Base-by-base conservation (phyloP, 2,329 filamentous ascomycete genomes). In the Trichoderma gracile region DNA sequence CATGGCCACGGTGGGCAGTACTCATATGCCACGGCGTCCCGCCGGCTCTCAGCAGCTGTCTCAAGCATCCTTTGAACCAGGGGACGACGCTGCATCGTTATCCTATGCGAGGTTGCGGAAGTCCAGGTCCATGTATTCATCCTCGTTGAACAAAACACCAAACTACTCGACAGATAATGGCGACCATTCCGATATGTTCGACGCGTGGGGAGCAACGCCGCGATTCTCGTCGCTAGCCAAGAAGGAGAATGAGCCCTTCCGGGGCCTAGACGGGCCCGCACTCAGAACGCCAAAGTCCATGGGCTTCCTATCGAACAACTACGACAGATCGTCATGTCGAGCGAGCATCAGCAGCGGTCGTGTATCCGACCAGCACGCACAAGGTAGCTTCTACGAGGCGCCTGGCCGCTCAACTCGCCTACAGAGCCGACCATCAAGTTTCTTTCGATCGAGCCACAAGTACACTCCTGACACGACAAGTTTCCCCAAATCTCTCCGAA, bases 231-330 rank as follows among this genome's bases (percentile, higher is more conserved):
- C 46, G n/a, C 19, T 60, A 2, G 15, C 46, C 14, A 69, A 70
- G 21, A 72, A 74, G 17, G 75, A 77, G 40, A 76, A 78, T 42
- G 67, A 73, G 9, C 68, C 67, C 1, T 52, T 71, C 17, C 67
- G 68, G 40, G 56, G 63, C 5, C 40, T 30, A 9, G 52, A 43
- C 1, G 49, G 50, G 9, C 61, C 55, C 25, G 50, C 55, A 2
- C 67, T 86, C 17, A 79, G 81, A 66, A 73, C 79, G 3, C 82
- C 82, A 0, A 84, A 81, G 57, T 87, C 85, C 3, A 84, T 84
- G 82, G 84, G 80, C 67, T 83, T 86, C 67, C 73, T 86, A 27
- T 71, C 65, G 73, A 71, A 71, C 23, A 72, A 76, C 12, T 72
- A 71, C 23, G 70, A 74, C 12, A 67, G 72, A 63, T 46, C 68